These are phyloP conservation scores for Trichoderma asperellum DNA, from an alignment of 2,329 filamentous ascomycete genomes.

Conservation along the genomic window DNA sequence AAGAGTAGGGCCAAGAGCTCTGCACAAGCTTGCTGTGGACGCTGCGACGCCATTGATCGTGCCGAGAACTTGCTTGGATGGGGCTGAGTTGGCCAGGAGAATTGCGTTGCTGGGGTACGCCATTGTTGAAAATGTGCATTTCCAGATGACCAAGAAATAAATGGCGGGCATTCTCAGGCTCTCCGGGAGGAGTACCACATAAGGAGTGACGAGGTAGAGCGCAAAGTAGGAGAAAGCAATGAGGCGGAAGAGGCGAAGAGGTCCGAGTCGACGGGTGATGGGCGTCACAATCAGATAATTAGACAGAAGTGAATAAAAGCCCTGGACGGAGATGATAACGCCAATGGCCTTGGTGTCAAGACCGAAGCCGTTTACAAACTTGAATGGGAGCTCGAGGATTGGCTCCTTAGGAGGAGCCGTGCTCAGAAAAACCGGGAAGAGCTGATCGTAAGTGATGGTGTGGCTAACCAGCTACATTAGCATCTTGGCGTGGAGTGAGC, in stretches of 20 bases:
- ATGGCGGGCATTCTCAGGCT: conserved; percentile 72
- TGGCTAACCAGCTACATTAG: conserved; percentile 62
- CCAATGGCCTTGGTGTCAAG: conserved; percentile 84
- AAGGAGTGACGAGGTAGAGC: conserved; percentile 86
- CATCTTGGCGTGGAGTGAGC: background rate
- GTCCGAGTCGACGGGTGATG: conserved; percentile 74
- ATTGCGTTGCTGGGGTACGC: conserved; percentile 91
- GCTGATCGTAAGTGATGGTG: conserved; percentile 94
- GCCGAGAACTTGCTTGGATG: conserved; percentile 81
- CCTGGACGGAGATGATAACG: conserved; percentile 85
- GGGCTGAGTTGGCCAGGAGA: conserved; percentile 84
- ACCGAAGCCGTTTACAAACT: conserved; percentile 85
- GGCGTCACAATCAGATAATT: conserved; percentile 84
- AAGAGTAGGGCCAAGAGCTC: conserved; percentile 85
- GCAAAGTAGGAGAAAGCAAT: conserved; percentile 82
- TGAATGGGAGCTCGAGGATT: conserved; percentile 73
- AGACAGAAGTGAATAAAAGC: conserved; percentile 84
- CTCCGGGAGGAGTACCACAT: conserved; percentile 81
- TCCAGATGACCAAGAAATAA: conserved; percentile 80
- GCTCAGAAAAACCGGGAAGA: conserved; percentile 90
- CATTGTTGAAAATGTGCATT: conserved; percentile 89
- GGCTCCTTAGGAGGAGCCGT: conserved; percentile 58
- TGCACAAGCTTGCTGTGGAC: conserved; percentile 84
- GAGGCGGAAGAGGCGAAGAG: conserved; percentile 79
- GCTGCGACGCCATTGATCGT: conserved; percentile 92